These are phyloP conservation scores for Ustilaginoidea virens DNA, from an alignment of 2,329 filamentous ascomycete genomes.

Conservation along the genomic window DNA sequence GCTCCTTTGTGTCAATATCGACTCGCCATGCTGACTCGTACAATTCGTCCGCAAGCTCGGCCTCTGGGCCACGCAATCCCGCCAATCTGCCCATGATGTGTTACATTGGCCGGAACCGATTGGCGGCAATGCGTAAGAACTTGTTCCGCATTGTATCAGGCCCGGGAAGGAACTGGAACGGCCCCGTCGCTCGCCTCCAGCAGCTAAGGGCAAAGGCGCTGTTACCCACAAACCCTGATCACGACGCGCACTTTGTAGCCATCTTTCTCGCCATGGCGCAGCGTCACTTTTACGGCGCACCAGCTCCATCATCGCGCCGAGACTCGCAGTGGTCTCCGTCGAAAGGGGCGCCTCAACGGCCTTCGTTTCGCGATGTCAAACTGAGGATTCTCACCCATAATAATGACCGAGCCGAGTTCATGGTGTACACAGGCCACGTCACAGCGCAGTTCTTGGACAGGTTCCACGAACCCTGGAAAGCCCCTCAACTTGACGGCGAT, in stretches of 20 bases:
- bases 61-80: constrained; percentile 9
- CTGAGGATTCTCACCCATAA: constrained; percentile 37
- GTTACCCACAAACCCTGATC: constrained; percentile 29
- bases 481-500: constrained; percentile 13
- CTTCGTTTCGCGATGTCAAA: constrained; percentile 30
- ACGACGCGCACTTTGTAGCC: constrained; percentile 36
- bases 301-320: constrained; percentile 8
- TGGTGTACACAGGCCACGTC: constrained; percentile 36
- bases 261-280: constrained; percentile 43
- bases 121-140: constrained; percentile 28
- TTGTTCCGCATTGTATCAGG: constrained; percentile 29
- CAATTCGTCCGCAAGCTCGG: constrained; percentile 5
- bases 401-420: constrained; percentile 29
- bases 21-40: constrained; percentile 19
- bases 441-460: constrained; percentile 31
- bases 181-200: constrained; percentile 32
- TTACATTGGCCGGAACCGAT: constrained; percentile 32
- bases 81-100: constrained; percentile 20
- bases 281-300: constrained; percentile 29
- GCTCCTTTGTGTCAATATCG: constrained; percentile 21
- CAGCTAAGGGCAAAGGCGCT: constrained; percentile 29
- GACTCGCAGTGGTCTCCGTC: constrained; percentile 13
- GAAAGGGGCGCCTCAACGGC: constrained; percentile 9
- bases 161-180: constrained; percentile 25
- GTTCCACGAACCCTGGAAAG: constrained; percentile 32